These are phyloP conservation scores for Phoma herbarum DNA, from an alignment of 2,329 filamentous ascomycete species.

Conservation along the genomic window DNA sequence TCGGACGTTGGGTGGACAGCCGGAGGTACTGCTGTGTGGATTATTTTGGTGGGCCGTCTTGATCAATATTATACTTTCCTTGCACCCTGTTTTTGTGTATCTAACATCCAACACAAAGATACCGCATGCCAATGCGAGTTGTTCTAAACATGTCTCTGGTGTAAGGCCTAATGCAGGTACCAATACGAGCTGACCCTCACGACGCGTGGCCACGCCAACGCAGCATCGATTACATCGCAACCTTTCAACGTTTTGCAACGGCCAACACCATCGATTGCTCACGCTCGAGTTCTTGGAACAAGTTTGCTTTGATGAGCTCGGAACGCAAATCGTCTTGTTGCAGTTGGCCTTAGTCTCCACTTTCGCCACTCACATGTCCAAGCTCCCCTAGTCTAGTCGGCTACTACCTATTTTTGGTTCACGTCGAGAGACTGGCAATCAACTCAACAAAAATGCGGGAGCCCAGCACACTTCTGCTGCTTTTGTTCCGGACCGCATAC, in stretches of 20 bases:
- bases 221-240: neutral
- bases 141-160: slow-evolving; percentile 1
- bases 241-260: neutral
- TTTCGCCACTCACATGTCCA: slow-evolving; percentile 2
- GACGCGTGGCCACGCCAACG: slow-evolving; percentile 15
- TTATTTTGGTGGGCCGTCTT: neutral
- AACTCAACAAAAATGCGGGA: neutral
- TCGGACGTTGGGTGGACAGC: neutral
- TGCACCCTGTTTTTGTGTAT: neutral
- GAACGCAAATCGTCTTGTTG: neutral
- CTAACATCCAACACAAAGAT: neutral
- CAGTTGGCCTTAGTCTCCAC: neutral
- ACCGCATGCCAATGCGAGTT: neutral
- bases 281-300: neutral
- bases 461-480: slow-evolving; percentile 4
- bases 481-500: slow-evolving; percentile 17
- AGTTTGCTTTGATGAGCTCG: neutral
- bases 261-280: neutral
- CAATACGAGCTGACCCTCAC: slow-evolving; percentile 12
- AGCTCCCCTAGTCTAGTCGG: neutral
- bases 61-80: neutral
- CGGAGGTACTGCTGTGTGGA: neutral
- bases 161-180: slow-evolving; percentile 20
- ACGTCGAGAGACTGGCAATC: neutral
- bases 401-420: slow-evolving; percentile 3